Conservation (phyloP, 495 filamentous ascomycete genomes). For the Aspergillus indologenus region DNA sequence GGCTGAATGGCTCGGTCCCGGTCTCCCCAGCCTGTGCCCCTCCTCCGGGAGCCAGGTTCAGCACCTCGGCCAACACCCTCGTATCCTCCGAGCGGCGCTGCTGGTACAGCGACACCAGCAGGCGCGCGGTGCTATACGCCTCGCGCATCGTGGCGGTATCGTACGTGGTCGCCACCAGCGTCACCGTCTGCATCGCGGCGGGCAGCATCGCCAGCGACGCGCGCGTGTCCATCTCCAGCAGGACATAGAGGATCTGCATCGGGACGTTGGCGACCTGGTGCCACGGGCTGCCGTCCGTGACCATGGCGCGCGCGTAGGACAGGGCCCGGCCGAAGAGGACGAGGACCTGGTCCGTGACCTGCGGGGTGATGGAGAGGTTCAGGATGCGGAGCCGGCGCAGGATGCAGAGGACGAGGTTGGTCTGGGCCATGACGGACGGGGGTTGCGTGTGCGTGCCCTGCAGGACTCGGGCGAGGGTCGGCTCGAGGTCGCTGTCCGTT, state of each 20-base stretch:
- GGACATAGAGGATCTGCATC: slow-evolving; percentile 50
- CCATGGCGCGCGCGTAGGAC: slow-evolving; percentile 33
- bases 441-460: slow-evolving; percentile 31
- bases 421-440: slow-evolving; percentile 41
- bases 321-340: slow-evolving; percentile 26
- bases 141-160: slow-evolving; percentile 45
- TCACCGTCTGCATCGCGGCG: slow-evolving; percentile 45
- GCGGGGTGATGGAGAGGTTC: slow-evolving; percentile 31
- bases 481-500: slow-evolving; percentile 30
- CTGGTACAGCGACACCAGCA: slow-evolving; percentile 40
- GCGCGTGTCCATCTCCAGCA: slow-evolving; percentile 47
- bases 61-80: slow-evolving; percentile 3
- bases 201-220: slow-evolving; percentile 43
- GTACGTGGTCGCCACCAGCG: slow-evolving; percentile 37
- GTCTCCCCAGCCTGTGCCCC: slow-evolving; percentile 4
- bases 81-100: slow-evolving; percentile 28
- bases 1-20: slow-evolving; percentile 7
- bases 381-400: slow-evolving; percentile 42
- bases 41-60: neutral
- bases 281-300: slow-evolving; percentile 41
- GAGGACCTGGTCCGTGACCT: slow-evolving; percentile 27
- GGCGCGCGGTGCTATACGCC: slow-evolving; percentile 43
- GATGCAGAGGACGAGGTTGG: slow-evolving; percentile 48
- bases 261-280: slow-evolving; percentile 51
- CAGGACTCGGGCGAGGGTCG: slow-evolving; percentile 22